A percentile compares a stretch with the other conserved stretches of the same genome.
phyloP scores from a whole-genome alignment of 164 flowering plant genomes.

The Santalum album region DNA sequence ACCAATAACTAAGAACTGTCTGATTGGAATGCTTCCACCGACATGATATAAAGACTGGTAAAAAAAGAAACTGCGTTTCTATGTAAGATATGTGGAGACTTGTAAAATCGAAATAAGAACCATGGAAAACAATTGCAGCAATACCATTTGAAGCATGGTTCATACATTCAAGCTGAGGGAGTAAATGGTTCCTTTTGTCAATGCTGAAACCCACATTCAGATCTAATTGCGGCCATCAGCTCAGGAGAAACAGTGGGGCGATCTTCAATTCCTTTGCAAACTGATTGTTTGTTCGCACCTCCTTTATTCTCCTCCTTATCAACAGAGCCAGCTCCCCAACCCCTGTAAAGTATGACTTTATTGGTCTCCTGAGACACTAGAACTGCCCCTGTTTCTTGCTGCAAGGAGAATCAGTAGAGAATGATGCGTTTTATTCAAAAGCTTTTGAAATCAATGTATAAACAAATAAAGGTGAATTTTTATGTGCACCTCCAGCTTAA shows the following conservation, averaged over 20 bases:
- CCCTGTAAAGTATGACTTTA: slow-evolving; percentile 85
- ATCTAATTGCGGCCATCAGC: slow-evolving; percentile 70
- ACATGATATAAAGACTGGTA: too few species aligned
- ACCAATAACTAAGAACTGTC: too few species aligned
- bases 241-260: slow-evolving; percentile 46
- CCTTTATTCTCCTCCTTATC: slow-evolving; percentile 12
- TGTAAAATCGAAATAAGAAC: too few species aligned
- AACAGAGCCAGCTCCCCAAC: slow-evolving; percentile 56
- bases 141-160: neutral
- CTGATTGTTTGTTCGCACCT: slow-evolving; percentile 8
- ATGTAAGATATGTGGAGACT: too few species aligned
- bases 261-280: slow-evolving; percentile 3
- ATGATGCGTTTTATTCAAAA: too few species aligned
- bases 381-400: slow-evolving; percentile 88
- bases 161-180: neutral
- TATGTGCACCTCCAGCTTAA: slow-evolving; percentile 50
- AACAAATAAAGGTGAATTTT: neutral
- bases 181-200: slow-evolving; percentile 7
- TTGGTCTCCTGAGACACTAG: slow-evolving; percentile 85
- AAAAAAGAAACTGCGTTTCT: too few species aligned
- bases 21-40: too few species aligned
- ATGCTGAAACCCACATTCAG: slow-evolving; percentile 65
- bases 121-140: neutral
- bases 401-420: slow-evolving; percentile 11
- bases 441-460: slow-evolving; percentile 2